Percentiles rank a stretch among this genome's conserved stretches.
Evolutionary conservation across 768 basidiomycete species (phyloP).

Genomic region (Tylopilus vinaceipallidus): DNA sequence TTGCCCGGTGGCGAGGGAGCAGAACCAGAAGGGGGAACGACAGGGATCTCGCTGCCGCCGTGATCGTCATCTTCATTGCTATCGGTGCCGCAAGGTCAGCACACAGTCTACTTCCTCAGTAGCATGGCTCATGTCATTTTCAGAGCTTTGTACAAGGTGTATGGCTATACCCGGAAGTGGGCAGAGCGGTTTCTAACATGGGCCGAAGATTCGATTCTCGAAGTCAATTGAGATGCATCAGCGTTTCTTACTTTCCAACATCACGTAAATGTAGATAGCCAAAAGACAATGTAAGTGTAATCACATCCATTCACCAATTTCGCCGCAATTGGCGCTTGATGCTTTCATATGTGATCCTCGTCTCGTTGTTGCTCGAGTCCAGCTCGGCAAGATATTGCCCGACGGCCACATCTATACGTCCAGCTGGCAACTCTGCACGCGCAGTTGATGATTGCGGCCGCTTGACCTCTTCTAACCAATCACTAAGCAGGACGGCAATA

Average conservation of each 20-base stretch:
- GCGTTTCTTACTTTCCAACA: conserved; percentile 9
- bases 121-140: conserved; percentile 11
- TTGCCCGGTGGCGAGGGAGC: conserved; percentile 63
- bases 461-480: conserved; percentile 79
- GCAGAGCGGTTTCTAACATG: conserved; percentile 62
- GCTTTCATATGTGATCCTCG: conserved; percentile 62
- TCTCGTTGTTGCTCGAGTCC: conserved; percentile 58
- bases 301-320: conserved; percentile 54
- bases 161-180: conserved; percentile 55
- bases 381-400: conserved; percentile 75
- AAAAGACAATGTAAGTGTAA: conserved; percentile 1
- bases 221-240: conserved; percentile 49
- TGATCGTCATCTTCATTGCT: conserved; percentile 59
- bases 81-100: conserved; percentile 62
- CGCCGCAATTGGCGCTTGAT: conserved; percentile 69
- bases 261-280: conserved; percentile 18
- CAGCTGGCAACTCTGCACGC: conserved; percentile 72
- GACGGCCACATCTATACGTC: conserved; percentile 68
- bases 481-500: conserved; percentile 74
- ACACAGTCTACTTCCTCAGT: neutral
- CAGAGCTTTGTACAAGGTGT: conserved; percentile 73
- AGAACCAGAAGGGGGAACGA: conserved; percentile 51
- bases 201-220: conserved; percentile 79
- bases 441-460: conserved; percentile 65
- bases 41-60: conserved; percentile 62